Conservation (phyloP, 257 asterid genomes). For the Nicotiana tomentosiformis region DNA sequence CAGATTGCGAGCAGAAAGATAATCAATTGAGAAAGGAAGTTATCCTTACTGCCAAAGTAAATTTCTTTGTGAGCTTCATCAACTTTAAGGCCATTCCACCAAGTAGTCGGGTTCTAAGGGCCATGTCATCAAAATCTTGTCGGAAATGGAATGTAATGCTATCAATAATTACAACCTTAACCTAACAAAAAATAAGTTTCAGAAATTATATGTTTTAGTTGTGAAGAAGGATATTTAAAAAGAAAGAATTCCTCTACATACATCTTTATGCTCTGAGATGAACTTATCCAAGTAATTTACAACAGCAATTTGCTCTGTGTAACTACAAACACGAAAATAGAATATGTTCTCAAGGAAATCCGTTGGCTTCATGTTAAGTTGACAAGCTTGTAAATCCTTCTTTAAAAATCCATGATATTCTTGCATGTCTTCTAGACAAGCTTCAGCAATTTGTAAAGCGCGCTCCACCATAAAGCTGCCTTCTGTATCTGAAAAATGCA, state of each 20-base stretch:
- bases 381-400: slow-evolving; percentile 44
- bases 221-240: not conserved
- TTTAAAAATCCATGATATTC: slow-evolving; percentile 53
- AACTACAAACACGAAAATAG: slow-evolving; percentile 83
- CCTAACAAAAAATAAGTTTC: slow-evolving; percentile 32
- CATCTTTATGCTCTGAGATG: slow-evolving; percentile 77
- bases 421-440: slow-evolving; percentile 77
- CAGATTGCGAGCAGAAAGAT: not conserved
- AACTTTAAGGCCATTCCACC: slow-evolving; percentile 80
- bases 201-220: not conserved
- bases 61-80: slow-evolving; percentile 86
- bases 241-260: slow-evolving; percentile 31
- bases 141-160: slow-evolving; percentile 97
- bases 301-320: slow-evolving; percentile 85
- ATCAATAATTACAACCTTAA: slow-evolving; percentile 72
- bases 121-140: slow-evolving; percentile 93
- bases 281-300: slow-evolving; percentile 83
- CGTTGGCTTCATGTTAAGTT: slow-evolving; percentile 41
- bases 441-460: slow-evolving; percentile 82
- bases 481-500: slow-evolving; percentile 65
- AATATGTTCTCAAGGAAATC: slow-evolving; percentile 74
- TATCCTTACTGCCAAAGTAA: slow-evolving; percentile 67
- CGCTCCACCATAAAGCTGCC: slow-evolving; percentile 99
- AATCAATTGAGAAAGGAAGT: not conserved
- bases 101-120: slow-evolving; percentile 80